Evolutionary conservation across 305 asterid species (phyloP), one percentile per base, ranked within the genome.

Genomic region (Nicotiana rustica): DNA sequence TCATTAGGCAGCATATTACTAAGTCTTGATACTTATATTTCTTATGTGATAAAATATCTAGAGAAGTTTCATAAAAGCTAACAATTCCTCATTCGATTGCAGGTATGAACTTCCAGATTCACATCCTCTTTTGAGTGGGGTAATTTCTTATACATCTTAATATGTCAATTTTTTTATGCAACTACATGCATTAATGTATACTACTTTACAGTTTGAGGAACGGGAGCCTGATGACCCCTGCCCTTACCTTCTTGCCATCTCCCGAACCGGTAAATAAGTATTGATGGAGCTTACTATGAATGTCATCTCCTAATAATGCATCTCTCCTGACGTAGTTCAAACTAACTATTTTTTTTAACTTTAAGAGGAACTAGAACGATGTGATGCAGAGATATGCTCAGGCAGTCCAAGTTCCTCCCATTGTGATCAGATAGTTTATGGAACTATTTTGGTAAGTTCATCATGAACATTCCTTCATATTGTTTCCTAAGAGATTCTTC

Each of bases 91-190:
- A 9, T 82, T 60, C 65, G 41, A 5, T 68, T 87, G 84, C 88
- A 93, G 97, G 82, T 92, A 87, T 15, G 93, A 84, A 86, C 88
- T 95, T 55, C 94, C 96, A 62, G 97, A 93, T 87, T n/a, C 77
- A 8, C 93, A 90, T 84, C 92, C 87, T 56, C 85, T 92, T 78
- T 79, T 95, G 90, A 80, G 69, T 56, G 71, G 49, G 89, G 98
- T 95, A 10, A 89, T 64, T 59, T 55, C 52, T 7, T 83, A 19
- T 49, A 17, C 38, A 47, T 29, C 56, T 3, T 21, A 55, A 18
- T 57, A 38, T 41, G 49, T 41, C 49, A 41, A 8, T 73, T 55
- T 25, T 67, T 71, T 31, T 35, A 52, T 82, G 78, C 84, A 56
- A 55, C 67, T 49, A 66, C n/a, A 19, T 60, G 77, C 61, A 6